Evolutionary conservation across 306 rosid genomes (phyloP).

Genomic region (Clitoria ternatea): DNA sequence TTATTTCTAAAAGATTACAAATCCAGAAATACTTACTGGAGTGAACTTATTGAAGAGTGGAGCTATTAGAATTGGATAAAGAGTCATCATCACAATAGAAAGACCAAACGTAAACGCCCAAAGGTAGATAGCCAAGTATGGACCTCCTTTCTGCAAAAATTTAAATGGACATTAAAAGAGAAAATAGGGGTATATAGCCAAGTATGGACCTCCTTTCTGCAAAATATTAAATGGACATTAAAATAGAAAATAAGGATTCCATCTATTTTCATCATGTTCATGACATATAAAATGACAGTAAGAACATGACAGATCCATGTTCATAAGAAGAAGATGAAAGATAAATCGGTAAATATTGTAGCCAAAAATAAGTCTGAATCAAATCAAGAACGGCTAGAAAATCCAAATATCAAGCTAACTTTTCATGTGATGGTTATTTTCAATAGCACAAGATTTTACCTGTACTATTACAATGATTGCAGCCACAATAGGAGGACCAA

Average conservation of each 20-base stretch:
- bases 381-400: background rate
- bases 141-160: constrained; percentile 93
- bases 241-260: background rate
- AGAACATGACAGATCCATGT: constrained; percentile 15
- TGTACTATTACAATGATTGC: constrained; percentile 85
- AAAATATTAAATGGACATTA: constrained; percentile 28
- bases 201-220: constrained; percentile 99
- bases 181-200: constrained; percentile 51
- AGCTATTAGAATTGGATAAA: constrained; percentile 89
- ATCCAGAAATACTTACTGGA: constrained; percentile 57
- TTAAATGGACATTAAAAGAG: constrained; percentile 20
- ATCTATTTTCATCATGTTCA: background rate
- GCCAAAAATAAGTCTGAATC: background rate
- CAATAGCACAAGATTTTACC: constrained; percentile 39
- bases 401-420: constrained; percentile 1
- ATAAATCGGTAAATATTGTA: constrained; percentile 5
- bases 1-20: background rate
- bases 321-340: constrained; percentile 19
- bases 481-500: constrained; percentile 92
- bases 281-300: background rate
- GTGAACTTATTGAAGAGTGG: constrained; percentile 97
- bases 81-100: constrained; percentile 94
- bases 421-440: constrained; percentile 3
- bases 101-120: constrained; percentile 92
- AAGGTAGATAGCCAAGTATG: constrained; percentile 93